Base-by-base conservation (phyloP, 2,329 filamentous ascomycete genomes). In the Thelonectria blattea region DNA sequence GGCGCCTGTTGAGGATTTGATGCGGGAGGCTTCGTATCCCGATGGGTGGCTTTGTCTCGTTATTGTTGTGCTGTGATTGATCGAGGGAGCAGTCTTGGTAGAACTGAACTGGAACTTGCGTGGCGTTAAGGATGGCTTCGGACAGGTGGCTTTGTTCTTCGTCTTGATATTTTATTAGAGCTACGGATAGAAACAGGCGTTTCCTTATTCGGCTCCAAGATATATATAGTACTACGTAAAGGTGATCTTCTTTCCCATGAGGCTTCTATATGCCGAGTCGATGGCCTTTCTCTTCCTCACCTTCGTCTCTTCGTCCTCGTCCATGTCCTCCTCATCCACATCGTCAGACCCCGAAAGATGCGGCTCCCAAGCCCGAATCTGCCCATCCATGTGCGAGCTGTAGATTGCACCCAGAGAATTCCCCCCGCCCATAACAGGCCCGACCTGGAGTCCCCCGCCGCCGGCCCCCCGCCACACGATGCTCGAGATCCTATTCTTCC, bases 11-110 rank as follows among this genome's bases (percentile, higher is more conserved):
- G 91, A 92, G 71, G 94, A 97, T 48, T 75, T 99, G 59, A 91
- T 95, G 78, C 85, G 88, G 58, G 90, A 90, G 71, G 90, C 91
- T 4, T 88, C 92, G 2, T 98, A 97, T 80, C 88, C 92, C 0
- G 95, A 99, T 77, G 95, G 95, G 0, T 99, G 93, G 90, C 76
- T 97, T 24, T 92, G 92, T 75, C 77, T 97, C 43, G 91, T 92
- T 53, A 85, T 97, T 5, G 83, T 88, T 18, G 89, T 96, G 80
- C 81, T 92, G 72, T 79, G 63, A 74, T n/a, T n/a, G n/a, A n/a
- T n/a, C n/a, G n/a, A n/a, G n/a, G n/a, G n/a, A n/a, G n/a, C n/a
- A n/a, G n/a, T n/a, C n/a, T n/a, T n/a, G n/a, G n/a, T n/a, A n/a
- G n/a, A n/a, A n/a, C n/a, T n/a, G n/a, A n/a, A n/a, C n/a, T n/a